Percentiles rank a stretch among this genome's conserved stretches.
Conservation (phyloP, 805 yeast genomes). For the Ogataea ramenticola region DNA sequence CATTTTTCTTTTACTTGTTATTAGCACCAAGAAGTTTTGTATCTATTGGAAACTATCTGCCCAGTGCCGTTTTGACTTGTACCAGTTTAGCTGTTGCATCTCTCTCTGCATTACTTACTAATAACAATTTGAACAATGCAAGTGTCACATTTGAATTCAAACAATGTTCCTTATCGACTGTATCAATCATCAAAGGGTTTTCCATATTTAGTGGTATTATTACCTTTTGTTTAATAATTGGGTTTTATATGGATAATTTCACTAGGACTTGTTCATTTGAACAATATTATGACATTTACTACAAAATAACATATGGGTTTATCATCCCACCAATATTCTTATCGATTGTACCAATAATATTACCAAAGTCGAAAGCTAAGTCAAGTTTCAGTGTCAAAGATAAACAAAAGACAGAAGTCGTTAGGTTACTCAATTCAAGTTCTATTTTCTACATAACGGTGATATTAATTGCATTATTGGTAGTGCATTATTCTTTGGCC, state of each 20-base stretch:
- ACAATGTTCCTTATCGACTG: slow-evolving; percentile 14
- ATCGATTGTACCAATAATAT: background rate
- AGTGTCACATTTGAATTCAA: slow-evolving; percentile 1
- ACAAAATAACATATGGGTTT: slow-evolving; percentile 3
- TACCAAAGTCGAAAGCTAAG: background rate
- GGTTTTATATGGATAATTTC: slow-evolving; percentile 13
- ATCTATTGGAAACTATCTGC: slow-evolving; percentile 89
- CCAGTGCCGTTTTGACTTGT: slow-evolving; percentile 71
- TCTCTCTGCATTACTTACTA: slow-evolving; percentile 44
- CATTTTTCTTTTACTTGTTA: slow-evolving; percentile 86
- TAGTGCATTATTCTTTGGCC: slow-evolving; percentile 81
- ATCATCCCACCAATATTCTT: slow-evolving; percentile 12
- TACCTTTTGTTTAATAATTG: slow-evolving; percentile 15
- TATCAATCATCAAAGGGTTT: slow-evolving; percentile 21
- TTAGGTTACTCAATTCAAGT: slow-evolving; percentile 18
- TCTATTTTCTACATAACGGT: slow-evolving; percentile 55
- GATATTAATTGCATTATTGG: slow-evolving; percentile 63
- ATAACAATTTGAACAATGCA: slow-evolving; percentile 24
- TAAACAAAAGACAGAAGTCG: slow-evolving; percentile 13
- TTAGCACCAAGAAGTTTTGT: slow-evolving; percentile 76
- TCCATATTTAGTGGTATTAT: slow-evolving; percentile 23
- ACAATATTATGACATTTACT: background rate
- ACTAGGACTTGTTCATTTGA: slow-evolving; percentile 5
- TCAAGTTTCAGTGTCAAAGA: background rate
- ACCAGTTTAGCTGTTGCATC: slow-evolving; percentile 65